These are phyloP conservation scores for Wickerhamomyces xylosicus DNA, from an alignment of 805 yeast genomes.

Conservation along the genomic window DNA sequence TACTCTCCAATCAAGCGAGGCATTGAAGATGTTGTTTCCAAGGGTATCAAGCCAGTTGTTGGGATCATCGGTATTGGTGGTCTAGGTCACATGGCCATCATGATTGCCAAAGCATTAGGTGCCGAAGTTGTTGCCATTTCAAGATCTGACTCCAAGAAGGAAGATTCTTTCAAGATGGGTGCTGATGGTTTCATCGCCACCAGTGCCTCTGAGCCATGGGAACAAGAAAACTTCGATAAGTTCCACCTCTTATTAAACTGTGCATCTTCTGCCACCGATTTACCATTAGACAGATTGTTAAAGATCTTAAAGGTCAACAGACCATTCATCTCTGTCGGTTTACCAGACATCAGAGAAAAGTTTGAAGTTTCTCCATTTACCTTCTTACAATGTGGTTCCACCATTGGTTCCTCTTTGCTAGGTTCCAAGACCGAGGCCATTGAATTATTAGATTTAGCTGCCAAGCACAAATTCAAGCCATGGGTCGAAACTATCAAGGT, in stretches of 20 bases:
- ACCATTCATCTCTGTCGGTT: conserved; percentile 53
- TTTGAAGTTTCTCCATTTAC: conserved; percentile 36
- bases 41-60: conserved; percentile 26
- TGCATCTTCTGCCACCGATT: conserved; percentile 32
- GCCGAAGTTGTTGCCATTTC: conserved; percentile 51
- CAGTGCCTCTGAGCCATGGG: conserved; percentile 35
- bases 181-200: conserved; percentile 48
- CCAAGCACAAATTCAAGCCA: conserved; percentile 44
- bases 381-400: conserved; percentile 38
- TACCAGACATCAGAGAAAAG: conserved; percentile 39
- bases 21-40: conserved; percentile 12
- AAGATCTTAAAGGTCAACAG: conserved; percentile 46
- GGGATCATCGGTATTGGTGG: conserved; percentile 52
- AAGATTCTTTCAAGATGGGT: conserved; percentile 38
- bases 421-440: conserved; percentile 57
- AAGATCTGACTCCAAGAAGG: conserved; percentile 36
- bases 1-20: conserved; percentile 53
- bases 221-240: conserved; percentile 18
- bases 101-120: conserved; percentile 50
- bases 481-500: conserved; percentile 56
- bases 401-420: conserved; percentile 47
- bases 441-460: conserved; percentile 58
- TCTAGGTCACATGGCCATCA: conserved; percentile 44
- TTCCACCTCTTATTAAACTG: conserved; percentile 40
- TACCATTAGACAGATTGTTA: conserved; percentile 39